phyloP scores from a whole-genome alignment of 1,284 basidiomycete genomes.

The Marasmius fiardii region DNA sequence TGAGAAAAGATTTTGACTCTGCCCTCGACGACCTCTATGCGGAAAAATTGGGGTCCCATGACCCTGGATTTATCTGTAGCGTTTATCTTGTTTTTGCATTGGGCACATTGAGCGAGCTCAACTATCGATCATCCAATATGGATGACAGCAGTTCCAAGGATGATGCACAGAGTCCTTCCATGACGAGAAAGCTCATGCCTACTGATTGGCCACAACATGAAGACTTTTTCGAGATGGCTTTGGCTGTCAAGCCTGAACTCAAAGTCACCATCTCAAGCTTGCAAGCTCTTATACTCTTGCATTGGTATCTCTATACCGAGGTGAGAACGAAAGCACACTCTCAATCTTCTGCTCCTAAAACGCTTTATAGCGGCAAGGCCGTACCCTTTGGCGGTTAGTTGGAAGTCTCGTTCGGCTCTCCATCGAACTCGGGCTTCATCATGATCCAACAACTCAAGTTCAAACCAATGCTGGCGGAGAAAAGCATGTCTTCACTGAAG shows the following conservation, averaged over 20 bases:
- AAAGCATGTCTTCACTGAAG: conserved; percentile 56
- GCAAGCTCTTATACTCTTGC: conserved; percentile 75
- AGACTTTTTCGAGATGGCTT: conserved; percentile 75
- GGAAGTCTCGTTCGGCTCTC: conserved; percentile 76
- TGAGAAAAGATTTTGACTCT: conserved; percentile 60
- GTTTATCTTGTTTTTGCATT: conserved; percentile 74
- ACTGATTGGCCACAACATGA: conserved; percentile 75
- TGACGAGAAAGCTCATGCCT: conserved; percentile 60
- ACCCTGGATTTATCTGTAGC: conserved; percentile 74
- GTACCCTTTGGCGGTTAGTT: conserved; percentile 79
- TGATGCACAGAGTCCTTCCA: conserved; percentile 19
- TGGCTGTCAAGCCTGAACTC: conserved; percentile 74
- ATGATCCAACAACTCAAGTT: conserved; percentile 69
- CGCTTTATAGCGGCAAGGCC: conserved; percentile 65
- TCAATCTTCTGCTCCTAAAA: not conserved
- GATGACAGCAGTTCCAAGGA: conserved; percentile 18
- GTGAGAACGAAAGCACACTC: conserved; percentile 33
- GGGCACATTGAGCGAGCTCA: conserved; percentile 77
- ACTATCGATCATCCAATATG: conserved; percentile 37
- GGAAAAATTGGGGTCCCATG: conserved; percentile 42
- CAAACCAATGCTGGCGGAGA: conserved; percentile 23
- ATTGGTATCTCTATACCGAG: conserved; percentile 86
- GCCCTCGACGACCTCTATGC: conserved; percentile 65
- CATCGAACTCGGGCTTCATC: conserved; percentile 78
- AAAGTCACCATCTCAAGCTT: conserved; percentile 76